A percentile compares a stretch with the other conserved stretches of the same genome.
These are phyloP conservation scores for Melampsora larici-populina DNA, from an alignment of 1,284 basidiomycete species.

Conservation along the genomic window DNA sequence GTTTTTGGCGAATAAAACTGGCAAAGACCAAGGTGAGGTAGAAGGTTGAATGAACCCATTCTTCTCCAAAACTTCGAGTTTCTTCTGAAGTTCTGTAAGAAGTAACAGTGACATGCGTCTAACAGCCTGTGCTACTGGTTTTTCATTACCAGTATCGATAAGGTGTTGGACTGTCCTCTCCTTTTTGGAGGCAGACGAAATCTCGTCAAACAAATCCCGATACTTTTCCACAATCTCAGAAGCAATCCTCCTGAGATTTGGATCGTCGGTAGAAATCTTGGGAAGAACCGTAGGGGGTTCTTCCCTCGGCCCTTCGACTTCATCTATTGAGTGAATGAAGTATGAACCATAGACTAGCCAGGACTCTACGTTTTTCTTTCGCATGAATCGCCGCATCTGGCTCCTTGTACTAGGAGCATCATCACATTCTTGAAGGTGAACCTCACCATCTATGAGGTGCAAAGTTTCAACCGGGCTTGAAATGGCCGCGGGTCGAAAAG, in stretches of 20 bases:
- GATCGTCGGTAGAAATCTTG: background rate
- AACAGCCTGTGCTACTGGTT: background rate
- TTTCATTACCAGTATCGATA: background rate
- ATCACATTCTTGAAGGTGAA: background rate
- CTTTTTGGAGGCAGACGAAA: background rate
- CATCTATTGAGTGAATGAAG: background rate
- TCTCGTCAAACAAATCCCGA: background rate
- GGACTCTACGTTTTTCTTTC: background rate
- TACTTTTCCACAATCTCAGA: background rate
- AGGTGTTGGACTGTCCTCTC: background rate
- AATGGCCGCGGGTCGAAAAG: background rate
- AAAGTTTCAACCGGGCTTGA: background rate
- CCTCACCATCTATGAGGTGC: background rate
- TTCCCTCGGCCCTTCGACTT: slow-evolving; percentile 13
- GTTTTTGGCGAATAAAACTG: slow-evolving; percentile 4
- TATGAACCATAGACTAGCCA: background rate
- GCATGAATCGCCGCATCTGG: background rate
- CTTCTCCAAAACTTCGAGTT: background rate
- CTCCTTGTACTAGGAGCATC: background rate
- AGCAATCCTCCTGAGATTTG: background rate
- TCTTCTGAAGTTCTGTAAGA: background rate
- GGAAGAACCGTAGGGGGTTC: background rate
- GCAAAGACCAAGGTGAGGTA: slow-evolving; percentile 1
- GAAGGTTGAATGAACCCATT: slow-evolving; percentile 13
- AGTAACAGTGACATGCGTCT: background rate